Percentiles rank a stretch among this genome's conserved stretches.
phyloP scores from a whole-genome alignment of 2,329 filamentous ascomycete genomes.

The Neopestalotiopsis clavispora region DNA sequence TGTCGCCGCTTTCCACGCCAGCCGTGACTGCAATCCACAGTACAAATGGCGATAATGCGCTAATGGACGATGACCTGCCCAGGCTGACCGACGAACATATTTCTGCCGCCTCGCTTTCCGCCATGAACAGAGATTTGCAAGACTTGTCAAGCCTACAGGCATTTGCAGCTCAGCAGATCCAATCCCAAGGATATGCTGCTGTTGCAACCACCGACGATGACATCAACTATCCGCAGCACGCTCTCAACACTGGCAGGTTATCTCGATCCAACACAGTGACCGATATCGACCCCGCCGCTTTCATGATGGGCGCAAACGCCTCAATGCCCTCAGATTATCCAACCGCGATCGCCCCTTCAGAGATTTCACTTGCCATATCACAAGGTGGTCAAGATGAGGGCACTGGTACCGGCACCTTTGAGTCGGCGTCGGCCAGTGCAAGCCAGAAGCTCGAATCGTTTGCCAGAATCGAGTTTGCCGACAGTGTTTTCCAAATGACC shows the following conservation, averaged over 20 bases:
- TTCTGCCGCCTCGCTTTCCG: neutral
- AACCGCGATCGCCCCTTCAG: slow-evolving; percentile 36
- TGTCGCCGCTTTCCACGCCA: slow-evolving; percentile 41
- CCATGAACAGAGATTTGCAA: neutral
- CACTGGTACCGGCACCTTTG: slow-evolving; percentile 26
- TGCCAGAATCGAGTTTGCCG: slow-evolving; percentile 70
- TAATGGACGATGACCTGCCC: slow-evolving; percentile 29
- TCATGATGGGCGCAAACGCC: slow-evolving; percentile 32
- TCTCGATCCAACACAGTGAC: slow-evolving; percentile 27
- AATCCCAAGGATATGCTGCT: slow-evolving; percentile 26
- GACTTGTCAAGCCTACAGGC: neutral
- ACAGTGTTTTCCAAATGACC: slow-evolving; percentile 80
- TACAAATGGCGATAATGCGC: slow-evolving; percentile 33
- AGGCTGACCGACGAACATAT: slow-evolving; percentile 22
- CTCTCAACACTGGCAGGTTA: slow-evolving; percentile 22
- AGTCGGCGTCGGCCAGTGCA: slow-evolving; percentile 36
- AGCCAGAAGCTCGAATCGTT: slow-evolving; percentile 58
- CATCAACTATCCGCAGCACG: slow-evolving; percentile 28
- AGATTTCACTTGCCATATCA: slow-evolving; percentile 37
- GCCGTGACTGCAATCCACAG: slow-evolving; percentile 33
- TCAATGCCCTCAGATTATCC: slow-evolving; percentile 32
- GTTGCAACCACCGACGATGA: slow-evolving; percentile 39
- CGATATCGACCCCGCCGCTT: slow-evolving; percentile 36
- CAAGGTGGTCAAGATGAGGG: slow-evolving; percentile 34
- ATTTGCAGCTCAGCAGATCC: neutral